These are phyloP conservation scores for Paracoccidioides brasiliensis DNA, from an alignment of 2,329 filamentous ascomycete genomes.

Conservation along the genomic window DNA sequence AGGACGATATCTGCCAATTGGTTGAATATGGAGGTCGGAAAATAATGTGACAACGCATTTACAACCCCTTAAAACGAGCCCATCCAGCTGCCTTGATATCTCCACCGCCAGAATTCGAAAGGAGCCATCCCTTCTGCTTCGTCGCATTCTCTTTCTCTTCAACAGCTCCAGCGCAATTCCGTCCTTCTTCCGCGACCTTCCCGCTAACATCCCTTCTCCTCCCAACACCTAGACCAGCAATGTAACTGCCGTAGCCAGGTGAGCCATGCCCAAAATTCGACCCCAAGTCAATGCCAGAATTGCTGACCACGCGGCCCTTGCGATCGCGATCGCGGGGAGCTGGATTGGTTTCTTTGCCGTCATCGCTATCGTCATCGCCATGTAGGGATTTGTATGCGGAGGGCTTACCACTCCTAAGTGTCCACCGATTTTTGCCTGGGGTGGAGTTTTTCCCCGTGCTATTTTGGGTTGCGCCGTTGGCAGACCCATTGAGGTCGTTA, in stretches of 20 bases:
- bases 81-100: constrained; percentile 31
- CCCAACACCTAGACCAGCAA: constrained; percentile 32
- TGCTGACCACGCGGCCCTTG: constrained; percentile 33
- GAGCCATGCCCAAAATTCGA: constrained; percentile 18
- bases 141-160: constrained; percentile 10
- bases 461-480: constrained; percentile 4
- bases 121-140: constrained; percentile 7
- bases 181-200: constrained; percentile 35
- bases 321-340: constrained; percentile 21
- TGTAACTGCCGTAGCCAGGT: constrained; percentile 29
- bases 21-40: background rate
- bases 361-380: constrained; percentile 18
- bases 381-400: constrained; percentile 24
- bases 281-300: constrained; percentile 28
- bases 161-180: constrained; percentile 17
- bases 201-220: constrained; percentile 35
- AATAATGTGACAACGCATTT: constrained; percentile 4
- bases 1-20: too few relatives aligned
- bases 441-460: constrained; percentile 15
- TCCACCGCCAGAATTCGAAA: constrained; percentile 6
- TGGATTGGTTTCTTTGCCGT: constrained; percentile 12
- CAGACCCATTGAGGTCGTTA: constrained; percentile 7
- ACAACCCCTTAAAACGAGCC: constrained; percentile 35
- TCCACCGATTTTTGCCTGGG: constrained; percentile 15
- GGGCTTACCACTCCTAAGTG: constrained; percentile 22